These are phyloP conservation scores for Plasmodium adleri DNA, from an alignment of 169 alveolate species.

Conservation along the genomic window DNA sequence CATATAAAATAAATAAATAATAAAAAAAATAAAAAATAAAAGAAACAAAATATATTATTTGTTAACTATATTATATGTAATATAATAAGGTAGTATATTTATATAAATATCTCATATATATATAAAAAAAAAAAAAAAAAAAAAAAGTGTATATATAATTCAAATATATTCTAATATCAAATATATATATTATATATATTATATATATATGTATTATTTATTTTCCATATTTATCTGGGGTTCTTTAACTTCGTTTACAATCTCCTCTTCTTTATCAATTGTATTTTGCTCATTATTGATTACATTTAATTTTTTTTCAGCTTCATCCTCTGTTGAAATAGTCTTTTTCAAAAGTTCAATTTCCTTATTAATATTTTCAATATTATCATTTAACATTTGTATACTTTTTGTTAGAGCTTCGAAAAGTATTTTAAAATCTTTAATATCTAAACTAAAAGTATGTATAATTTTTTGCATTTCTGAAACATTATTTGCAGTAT, in stretches of 20 bases:
- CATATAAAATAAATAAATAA: no score
- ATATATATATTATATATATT: no score
- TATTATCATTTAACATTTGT: constrained; percentile 38
- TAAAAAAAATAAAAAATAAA: no score
- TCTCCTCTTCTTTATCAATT: no score
- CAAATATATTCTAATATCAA: no score
- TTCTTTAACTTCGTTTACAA: background rate
- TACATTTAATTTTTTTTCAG: background rate
- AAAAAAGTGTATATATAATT: no score
- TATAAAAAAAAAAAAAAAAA: no score
- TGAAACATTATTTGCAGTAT: constrained; percentile 64
- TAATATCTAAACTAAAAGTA: constrained; percentile 55
- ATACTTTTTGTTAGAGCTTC: constrained; percentile 65
- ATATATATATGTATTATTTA: no score
- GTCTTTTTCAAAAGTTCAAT: constrained; percentile 14
- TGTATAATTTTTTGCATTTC: constrained; percentile 72
- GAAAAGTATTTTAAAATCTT: constrained; percentile 68
- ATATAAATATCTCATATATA: no score
- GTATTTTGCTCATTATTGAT: background rate
- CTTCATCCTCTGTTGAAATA: constrained; percentile 3
- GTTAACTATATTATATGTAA: no score
- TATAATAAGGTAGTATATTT: no score
- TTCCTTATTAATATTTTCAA: constrained; percentile 35
- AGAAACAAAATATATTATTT: no score
- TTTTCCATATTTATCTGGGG: background rate